Conservation (phyloP, 169 alveolate species). For the Plasmodium relictum region DNA sequence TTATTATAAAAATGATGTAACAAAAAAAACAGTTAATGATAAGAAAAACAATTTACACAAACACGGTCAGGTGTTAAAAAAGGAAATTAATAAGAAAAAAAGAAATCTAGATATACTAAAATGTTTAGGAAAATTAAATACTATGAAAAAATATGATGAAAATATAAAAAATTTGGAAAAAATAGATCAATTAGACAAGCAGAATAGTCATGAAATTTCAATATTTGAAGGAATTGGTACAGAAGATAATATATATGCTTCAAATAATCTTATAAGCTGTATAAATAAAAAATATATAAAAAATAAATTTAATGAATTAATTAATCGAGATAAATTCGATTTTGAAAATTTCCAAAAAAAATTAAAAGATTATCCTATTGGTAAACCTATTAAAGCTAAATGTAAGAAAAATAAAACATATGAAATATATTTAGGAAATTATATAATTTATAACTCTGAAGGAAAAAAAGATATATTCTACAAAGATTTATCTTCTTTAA, state of each 20-base stretch:
- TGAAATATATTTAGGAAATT: background rate
- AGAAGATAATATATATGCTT: background rate
- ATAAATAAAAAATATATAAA: background rate
- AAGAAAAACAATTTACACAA: background rate
- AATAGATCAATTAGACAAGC: background rate
- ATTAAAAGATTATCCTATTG: background rate
- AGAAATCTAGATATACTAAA: background rate
- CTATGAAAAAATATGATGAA: background rate
- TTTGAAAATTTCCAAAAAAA: background rate
- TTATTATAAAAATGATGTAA: too few relatives aligned
- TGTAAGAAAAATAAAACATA: slow-evolving; percentile 7
- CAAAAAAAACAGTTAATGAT: background rate
- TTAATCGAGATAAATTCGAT: background rate
- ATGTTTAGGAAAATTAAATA: too few relatives aligned
- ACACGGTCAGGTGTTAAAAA: background rate
- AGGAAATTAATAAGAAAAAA: background rate
- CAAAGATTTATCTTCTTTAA: background rate
- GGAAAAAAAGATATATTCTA: background rate
- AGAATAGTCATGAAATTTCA: background rate
- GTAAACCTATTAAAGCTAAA: background rate
- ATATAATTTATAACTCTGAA: background rate
- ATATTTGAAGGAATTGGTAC: background rate
- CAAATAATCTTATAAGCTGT: background rate
- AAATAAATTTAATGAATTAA: background rate
- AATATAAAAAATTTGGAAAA: background rate